Base-by-base conservation (phyloP, 2,329 filamentous ascomycete genomes). In the Zarea fungicola region DNA sequence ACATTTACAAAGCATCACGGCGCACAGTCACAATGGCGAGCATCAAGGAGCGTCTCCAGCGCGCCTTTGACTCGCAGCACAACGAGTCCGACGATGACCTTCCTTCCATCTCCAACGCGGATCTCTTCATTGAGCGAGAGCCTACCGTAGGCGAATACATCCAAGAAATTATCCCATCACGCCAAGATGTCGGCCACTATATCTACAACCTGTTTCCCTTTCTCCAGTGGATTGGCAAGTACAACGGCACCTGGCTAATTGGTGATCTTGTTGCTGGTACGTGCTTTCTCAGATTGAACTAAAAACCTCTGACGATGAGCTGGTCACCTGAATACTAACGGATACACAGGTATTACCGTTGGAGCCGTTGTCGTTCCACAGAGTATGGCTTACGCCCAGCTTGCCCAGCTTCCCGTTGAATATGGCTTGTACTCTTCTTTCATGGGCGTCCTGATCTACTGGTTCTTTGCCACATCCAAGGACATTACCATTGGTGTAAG, bases 381-480 rank as follows among this genome's bases (percentile, higher is more conserved):
- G 58, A 69, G 70, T 35, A 78, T 78, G 75, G 75, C 74, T 3
- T 78, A 78, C 49, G 75, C 75, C 18, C 60, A 71, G 29, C 61
- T 78, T 16, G 75, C 75, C 3, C 62, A 70, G 50, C 67, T 78
- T 41, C 63, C 66, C 4, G 67, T 73, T 22, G 70, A 78, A 54
- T 78, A 72, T 58, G 75, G 75, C 13, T 59, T 78, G 16, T 72
- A 71, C 52, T 93, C 92, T 1, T 96, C 92, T 0, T 97, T 99
- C 63, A 93, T 96, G 78, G 93, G 92, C 43, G 91, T 95, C 14
- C 66, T 96, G 54, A 77, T 96, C 53, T 99, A 99, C 69, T 97
- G 92, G 92, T 87, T 96, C 63, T 97, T 97, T 62, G 93, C 91
- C 28, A 99, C 93, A 0, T 96, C 92, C 13, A 99, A 97, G 58